Percentiles rank a stretch among this genome's conserved stretches.
Evolutionary conservation across 2,329 filamentous ascomycete genomes (phyloP).

Genomic region (Metarhizium humberi): DNA sequence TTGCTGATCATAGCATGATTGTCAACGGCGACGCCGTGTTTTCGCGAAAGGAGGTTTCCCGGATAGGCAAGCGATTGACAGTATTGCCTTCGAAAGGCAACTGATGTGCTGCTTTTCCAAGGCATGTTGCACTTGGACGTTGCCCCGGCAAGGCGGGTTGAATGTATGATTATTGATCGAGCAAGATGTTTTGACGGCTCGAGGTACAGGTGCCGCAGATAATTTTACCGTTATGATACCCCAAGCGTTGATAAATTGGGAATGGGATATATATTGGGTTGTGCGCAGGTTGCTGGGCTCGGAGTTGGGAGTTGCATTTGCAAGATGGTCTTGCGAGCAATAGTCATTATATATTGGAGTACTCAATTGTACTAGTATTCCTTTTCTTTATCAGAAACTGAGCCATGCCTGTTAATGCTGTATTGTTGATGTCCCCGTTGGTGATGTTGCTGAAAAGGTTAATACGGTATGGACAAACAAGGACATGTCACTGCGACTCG

Average conservation of each 20-base stretch:
- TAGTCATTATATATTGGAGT: not conserved
- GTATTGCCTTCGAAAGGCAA: constrained; percentile 13
- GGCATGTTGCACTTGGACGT: not conserved
- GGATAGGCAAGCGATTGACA: constrained; percentile 32
- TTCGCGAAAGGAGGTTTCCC: constrained; percentile 43
- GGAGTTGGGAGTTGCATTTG: not conserved
- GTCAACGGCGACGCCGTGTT: constrained; percentile 48
- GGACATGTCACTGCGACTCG: no score
- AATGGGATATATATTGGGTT: not conserved
- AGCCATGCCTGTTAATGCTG: not conserved
- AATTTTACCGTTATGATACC: not conserved
- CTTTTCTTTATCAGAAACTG: not conserved
- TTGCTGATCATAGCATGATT: constrained; percentile 55
- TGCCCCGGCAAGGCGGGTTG: not conserved
- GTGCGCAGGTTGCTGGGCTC: not conserved
- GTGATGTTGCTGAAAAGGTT: not conserved
- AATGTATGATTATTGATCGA: not conserved
- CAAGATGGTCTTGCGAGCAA: not conserved
- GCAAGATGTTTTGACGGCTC: not conserved
- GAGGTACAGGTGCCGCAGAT: not conserved
- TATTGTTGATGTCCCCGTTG: not conserved
- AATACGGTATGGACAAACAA: no score
- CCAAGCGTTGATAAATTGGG: not conserved
- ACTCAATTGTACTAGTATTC: not conserved
- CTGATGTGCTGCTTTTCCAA: not conserved